Evolutionary conservation across 164 flowering plant species (phyloP), one percentile per base, ranked within the genome.

Genomic region (Vitis amurensis): DNA sequence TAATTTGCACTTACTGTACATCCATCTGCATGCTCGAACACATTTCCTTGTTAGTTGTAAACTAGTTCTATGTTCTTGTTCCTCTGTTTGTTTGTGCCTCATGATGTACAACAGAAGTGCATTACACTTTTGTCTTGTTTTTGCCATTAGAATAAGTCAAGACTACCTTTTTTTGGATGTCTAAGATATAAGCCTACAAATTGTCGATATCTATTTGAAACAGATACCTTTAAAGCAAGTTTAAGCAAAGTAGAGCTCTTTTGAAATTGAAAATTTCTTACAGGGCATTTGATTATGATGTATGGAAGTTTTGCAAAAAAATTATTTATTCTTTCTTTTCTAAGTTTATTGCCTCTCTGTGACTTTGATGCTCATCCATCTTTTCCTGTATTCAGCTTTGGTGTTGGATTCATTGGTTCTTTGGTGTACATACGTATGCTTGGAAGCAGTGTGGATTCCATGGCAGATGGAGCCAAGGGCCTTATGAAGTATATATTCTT

Each of bases 331-430:
- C 4, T 6, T 37, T 37, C 44, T 37, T 23, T 37, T 37, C 44
- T 37, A 37, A 31, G 50, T 17, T 62, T 19, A 50, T 61, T 17
- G 10, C 56, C 13, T 49, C 27, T 74, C 56, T 14, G 3, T 53
- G 50, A 51, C 56, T 61, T 60, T 55, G 66, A 37, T 51, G 30
- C 59, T 8, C 50, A 13, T 59, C 4, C 9, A 11, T 59, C 11
- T 8, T 31, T 72, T 68, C 17, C 11, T 68, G 55, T 31, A 11
- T 79, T 68, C 87, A 93, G 99, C 82, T 91, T 89, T 84, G 96
- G 97, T 74, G 97, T 88, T 75, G 98, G 99, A 5, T 79, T 90
- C 29, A 73, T 93, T 75, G 99, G 99, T 74, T 95, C 99, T 27
- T 74, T 95, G 82, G 84, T 74, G 56, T 95, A 95, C 68, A 85